phyloP scores from a whole-genome alignment of 2,329 filamentous ascomycete species.

The Trichoderma gracile region DNA sequence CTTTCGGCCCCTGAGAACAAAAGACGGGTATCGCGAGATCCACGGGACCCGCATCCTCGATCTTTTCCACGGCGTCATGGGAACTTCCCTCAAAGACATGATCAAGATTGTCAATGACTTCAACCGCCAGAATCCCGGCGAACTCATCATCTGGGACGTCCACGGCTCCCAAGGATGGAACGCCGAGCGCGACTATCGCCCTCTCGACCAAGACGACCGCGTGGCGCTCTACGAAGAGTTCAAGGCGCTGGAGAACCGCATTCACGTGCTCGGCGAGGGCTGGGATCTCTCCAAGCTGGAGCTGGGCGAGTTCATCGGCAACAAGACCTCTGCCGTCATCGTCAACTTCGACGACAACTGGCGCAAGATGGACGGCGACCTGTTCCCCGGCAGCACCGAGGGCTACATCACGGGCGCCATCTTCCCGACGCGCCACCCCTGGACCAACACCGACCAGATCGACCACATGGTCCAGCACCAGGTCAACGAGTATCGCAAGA shows the following conservation, averaged over 20 bases:
- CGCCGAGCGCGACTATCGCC: not conserved
- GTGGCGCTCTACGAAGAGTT: conserved; percentile 31
- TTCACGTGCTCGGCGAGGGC: conserved; percentile 28
- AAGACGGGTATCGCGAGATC: conserved; percentile 27
- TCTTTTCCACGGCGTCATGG: conserved; percentile 32
- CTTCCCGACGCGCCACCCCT: conserved; percentile 33
- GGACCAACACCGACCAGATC: conserved; percentile 30
- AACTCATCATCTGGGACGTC: conserved; percentile 40
- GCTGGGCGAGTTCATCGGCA: conserved; percentile 34
- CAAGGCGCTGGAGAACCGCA: conserved; percentile 30
- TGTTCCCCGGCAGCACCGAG: conserved; percentile 32
- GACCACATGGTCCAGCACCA: conserved; percentile 31
- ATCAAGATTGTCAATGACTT: conserved; percentile 36
- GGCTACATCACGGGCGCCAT: conserved; percentile 35
- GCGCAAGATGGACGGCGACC: conserved; percentile 23
- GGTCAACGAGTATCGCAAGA: conserved; percentile 26
- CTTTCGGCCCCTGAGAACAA: conserved; percentile 29
- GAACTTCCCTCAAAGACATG: conserved; percentile 35
- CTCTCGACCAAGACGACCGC: conserved; percentile 17
- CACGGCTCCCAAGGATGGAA: conserved; percentile 25
- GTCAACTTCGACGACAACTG: conserved; percentile 34
- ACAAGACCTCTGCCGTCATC: conserved; percentile 33
- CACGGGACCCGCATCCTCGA: conserved; percentile 29
- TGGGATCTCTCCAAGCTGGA: conserved; percentile 34
- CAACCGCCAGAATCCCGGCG: conserved; percentile 35